These are phyloP conservation scores for Oehlia diaphana DNA, from an alignment of 192 early-diverging fungal genomes.

Conservation along the genomic window DNA sequence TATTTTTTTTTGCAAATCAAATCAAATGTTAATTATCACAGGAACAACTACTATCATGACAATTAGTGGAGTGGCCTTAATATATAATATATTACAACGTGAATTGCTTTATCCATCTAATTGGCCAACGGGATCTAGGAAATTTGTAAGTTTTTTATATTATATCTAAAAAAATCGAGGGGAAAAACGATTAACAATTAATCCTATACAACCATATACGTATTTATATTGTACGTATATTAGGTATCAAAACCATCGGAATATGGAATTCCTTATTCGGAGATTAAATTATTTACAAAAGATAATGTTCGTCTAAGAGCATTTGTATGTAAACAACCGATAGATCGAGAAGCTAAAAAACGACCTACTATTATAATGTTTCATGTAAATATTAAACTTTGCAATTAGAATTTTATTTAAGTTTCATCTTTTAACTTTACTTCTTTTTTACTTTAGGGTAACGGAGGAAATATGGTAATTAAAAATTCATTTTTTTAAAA, in stretches of 20 bases:
- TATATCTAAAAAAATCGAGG: background rate
- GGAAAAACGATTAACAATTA: background rate
- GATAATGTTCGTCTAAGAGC: constrained; percentile 81
- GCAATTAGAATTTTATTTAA: background rate
- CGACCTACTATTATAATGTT: constrained; percentile 83
- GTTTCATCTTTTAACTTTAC: too few species aligned
- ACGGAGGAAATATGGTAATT: constrained; percentile 91
- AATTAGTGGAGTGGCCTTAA: constrained; percentile 28
- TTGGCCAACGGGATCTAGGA: constrained; percentile 57
- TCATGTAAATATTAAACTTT: constrained; percentile 54
- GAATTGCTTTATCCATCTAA: constrained; percentile 76
- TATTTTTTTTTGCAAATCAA: too few species aligned
- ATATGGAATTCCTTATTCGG: constrained; percentile 55
- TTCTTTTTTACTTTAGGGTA: constrained; percentile 57
- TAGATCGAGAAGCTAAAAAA: constrained; percentile 49
- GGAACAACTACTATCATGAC: background rate
- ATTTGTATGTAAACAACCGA: constrained; percentile 69
- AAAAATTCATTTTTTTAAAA: background rate
- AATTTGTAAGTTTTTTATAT: background rate
- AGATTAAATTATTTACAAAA: constrained; percentile 71
- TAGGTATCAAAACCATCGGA: constrained; percentile 65
- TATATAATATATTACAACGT: constrained; percentile 69
- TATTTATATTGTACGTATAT: too few species aligned
- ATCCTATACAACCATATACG: background rate
- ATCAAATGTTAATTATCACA: background rate